phyloP scores from a whole-genome alignment of 257 asterid species.

The Nicotiana sylvestris region DNA sequence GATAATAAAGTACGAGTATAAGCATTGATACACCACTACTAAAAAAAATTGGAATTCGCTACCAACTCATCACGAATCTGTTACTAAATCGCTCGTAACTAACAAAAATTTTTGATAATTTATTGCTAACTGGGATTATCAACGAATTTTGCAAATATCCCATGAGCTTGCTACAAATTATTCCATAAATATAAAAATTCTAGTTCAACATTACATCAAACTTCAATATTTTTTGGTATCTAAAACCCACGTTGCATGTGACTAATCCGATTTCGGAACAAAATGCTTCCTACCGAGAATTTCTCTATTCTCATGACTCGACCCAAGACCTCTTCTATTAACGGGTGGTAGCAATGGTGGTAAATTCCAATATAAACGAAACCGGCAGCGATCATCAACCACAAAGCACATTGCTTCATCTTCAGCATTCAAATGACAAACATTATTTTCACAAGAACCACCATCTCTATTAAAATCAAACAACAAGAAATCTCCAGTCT shows the following conservation, averaged over 20 bases:
- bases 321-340: no score
- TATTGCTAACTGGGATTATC: no score
- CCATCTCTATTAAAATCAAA: no score
- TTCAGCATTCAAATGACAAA: no score
- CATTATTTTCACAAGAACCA: neutral
- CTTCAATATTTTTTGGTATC: no score
- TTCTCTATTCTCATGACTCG: neutral
- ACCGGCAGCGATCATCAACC: neutral
- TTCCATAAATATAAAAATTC: neutral
- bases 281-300: neutral
- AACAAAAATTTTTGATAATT: no score
- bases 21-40: neutral
- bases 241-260: neutral
- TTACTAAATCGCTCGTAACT: no score
- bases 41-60: no score
- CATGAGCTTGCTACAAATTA: no score
- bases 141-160: no score
- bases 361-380: neutral
- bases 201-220: neutral
- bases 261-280: neutral
- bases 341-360: neutral
- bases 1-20: no score
- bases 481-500: neutral
- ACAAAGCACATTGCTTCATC: neutral
- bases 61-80: no score